These are phyloP conservation scores for Xerocomus spinulosus DNA, from an alignment of 768 basidiomycete genomes.

Conservation along the genomic window DNA sequence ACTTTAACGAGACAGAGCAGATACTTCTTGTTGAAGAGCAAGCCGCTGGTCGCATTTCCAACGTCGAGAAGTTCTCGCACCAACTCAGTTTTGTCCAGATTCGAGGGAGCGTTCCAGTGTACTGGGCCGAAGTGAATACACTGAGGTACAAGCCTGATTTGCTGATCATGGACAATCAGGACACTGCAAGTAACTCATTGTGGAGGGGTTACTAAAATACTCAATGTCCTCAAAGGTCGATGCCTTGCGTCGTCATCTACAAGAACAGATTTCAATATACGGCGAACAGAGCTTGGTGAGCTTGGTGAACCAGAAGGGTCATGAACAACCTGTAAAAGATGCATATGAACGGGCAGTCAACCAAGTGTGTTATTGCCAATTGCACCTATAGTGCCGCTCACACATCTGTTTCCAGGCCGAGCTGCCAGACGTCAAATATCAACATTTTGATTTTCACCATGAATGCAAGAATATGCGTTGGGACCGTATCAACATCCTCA, in stretches of 20 bases:
- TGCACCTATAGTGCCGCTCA: neutral
- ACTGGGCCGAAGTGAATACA: conserved; percentile 96
- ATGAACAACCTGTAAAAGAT: conserved; percentile 93
- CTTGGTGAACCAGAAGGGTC: conserved; percentile 88
- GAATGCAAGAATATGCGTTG: conserved; percentile 95
- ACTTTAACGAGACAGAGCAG: conserved; percentile 99
- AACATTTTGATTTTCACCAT: conserved; percentile 96
- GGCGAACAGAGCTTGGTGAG: conserved; percentile 80
- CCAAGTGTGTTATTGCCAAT: conserved; percentile 40
- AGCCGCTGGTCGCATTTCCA: conserved; percentile 36
- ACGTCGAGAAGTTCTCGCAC: conserved; percentile 46
- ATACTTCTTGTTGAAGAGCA: conserved; percentile 72
- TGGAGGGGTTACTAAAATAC: neutral
- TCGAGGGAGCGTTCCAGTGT: conserved; percentile 89
- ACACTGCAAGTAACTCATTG: conserved; percentile 57
- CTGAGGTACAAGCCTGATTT: conserved; percentile 94
- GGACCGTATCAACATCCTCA: conserved; percentile 82
- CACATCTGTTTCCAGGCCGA: conserved; percentile 41
- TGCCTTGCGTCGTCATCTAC: conserved; percentile 69
- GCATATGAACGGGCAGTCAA: conserved; percentile 79
- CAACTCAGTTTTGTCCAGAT: conserved; percentile 90
- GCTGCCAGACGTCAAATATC: conserved; percentile 70
- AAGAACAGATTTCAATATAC: conserved; percentile 67
- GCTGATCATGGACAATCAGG: conserved; percentile 88
- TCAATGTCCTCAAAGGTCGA: conserved; percentile 45